phyloP scores from a whole-genome alignment of 305 asterid genomes.

The Nicotiana rustica region DNA sequence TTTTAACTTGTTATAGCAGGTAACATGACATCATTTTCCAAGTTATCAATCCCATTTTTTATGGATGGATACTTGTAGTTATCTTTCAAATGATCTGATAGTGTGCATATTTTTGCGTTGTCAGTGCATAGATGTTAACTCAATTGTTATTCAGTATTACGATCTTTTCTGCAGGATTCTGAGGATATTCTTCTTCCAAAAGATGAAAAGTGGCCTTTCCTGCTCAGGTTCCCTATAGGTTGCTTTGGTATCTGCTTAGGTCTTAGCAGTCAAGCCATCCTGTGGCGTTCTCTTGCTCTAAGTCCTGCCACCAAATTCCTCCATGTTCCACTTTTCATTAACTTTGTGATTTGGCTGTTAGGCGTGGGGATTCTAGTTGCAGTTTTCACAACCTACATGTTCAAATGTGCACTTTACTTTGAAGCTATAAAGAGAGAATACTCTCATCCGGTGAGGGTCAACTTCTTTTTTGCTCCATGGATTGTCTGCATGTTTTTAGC shows the following conservation, averaged over 20 bases:
- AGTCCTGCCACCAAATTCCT: constrained; percentile 78
- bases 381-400: constrained; percentile 58
- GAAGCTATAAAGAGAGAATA: constrained; percentile 88
- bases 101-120: background rate
- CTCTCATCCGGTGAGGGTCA: constrained; percentile 84
- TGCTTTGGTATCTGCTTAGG: constrained; percentile 93
- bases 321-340: constrained; percentile 67
- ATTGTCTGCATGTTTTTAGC: constrained; percentile 89
- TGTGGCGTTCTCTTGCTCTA: constrained; percentile 70
- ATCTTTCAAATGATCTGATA: background rate
- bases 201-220: constrained; percentile 89
- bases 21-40: background rate
- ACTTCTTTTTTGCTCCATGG: constrained; percentile 97
- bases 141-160: background rate
- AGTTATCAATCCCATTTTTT: background rate
- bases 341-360: constrained; percentile 73
- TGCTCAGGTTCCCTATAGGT: constrained; percentile 90
- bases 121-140: too few relatives aligned
- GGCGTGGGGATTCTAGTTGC: constrained; percentile 62
- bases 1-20: background rate
- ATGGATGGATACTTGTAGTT: background rate
- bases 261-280: constrained; percentile 89
- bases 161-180: constrained; percentile 57
- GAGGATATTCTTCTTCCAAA: constrained; percentile 92
- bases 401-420: constrained; percentile 71